A percentile compares a stretch with the other conserved stretches of the same genome.
Evolutionary conservation across 805 yeast genomes (phyloP).

Genomic region (Monosporozyma yasuniensis): DNA sequence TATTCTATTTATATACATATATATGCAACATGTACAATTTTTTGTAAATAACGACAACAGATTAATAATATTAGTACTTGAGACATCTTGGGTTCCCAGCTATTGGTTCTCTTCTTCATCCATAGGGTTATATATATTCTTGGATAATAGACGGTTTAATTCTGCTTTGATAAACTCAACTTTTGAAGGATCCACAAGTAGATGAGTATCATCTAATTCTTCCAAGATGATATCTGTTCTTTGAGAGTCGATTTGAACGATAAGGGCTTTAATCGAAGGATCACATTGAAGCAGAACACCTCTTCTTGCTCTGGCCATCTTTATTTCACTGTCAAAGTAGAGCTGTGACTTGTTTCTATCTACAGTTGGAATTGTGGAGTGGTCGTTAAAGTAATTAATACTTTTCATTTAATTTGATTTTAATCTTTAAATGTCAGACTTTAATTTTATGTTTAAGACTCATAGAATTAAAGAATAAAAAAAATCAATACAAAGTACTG

Average conservation of each 20-base stretch:
- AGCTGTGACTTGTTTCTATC: neutral
- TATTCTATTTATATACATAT: neutral
- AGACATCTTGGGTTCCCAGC: neutral
- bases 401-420: neutral
- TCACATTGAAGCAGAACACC: slow-evolving; percentile 61
- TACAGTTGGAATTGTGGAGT: no score
- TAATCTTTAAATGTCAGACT: neutral
- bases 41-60: neutral
- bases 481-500: neutral
- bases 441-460: slow-evolving; percentile 4
- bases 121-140: slow-evolving; percentile 77
- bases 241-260: slow-evolving; percentile 70
- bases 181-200: slow-evolving; percentile 69
- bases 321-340: neutral
- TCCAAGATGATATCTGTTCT: slow-evolving; percentile 63
- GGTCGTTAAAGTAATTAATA: no score
- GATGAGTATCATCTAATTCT: slow-evolving; percentile 87
- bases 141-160: slow-evolving; percentile 63
- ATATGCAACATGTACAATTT: neutral
- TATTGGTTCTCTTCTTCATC: slow-evolving; percentile 51
- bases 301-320: slow-evolving; percentile 47
- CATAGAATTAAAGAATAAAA: neutral
- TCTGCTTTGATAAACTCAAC: slow-evolving; percentile 71
- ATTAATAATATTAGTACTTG: neutral
- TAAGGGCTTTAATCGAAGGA: slow-evolving; percentile 85